phyloP scores from a whole-genome alignment of 805 yeast species.

The Wickerhamomyces xylosicus region DNA sequence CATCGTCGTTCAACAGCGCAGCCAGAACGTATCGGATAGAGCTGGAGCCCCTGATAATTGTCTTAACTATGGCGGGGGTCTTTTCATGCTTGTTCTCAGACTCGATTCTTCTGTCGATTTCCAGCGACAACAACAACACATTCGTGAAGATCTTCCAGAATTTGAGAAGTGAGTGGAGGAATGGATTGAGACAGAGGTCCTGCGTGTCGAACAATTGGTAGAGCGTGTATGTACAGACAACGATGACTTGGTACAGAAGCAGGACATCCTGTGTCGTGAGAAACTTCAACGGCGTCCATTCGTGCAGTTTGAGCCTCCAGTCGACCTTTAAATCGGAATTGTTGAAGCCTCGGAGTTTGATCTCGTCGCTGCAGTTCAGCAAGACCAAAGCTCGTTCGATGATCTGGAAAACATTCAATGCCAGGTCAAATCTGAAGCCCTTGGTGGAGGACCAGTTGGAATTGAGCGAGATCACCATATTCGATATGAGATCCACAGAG shows the following conservation, averaged over 20 bases:
- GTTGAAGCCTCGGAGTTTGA: slow-evolving; percentile 27
- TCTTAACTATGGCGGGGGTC: slow-evolving; percentile 36
- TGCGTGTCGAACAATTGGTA: slow-evolving; percentile 30
- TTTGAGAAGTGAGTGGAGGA: slow-evolving; percentile 42
- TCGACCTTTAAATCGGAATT: slow-evolving; percentile 26
- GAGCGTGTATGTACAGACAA: slow-evolving; percentile 32
- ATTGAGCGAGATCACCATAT: slow-evolving; percentile 29
- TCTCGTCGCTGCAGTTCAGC: slow-evolving; percentile 34
- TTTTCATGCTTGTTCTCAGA: slow-evolving; percentile 6
- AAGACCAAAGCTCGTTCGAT: slow-evolving; percentile 25
- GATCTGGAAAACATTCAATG: slow-evolving; percentile 23
- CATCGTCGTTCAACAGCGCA: slow-evolving; percentile 42
- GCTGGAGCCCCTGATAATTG: slow-evolving; percentile 49
- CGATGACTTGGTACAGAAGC: slow-evolving; percentile 34
- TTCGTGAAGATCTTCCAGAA: slow-evolving; percentile 61
- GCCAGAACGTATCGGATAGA: slow-evolving; percentile 56
- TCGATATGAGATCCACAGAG: slow-evolving; percentile 46
- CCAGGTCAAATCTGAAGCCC: slow-evolving; percentile 23
- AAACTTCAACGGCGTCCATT: slow-evolving; percentile 28
- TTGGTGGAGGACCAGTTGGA: slow-evolving; percentile 19
- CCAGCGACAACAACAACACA: slow-evolving; percentile 48
- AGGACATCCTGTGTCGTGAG: slow-evolving; percentile 27
- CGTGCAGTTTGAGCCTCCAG: slow-evolving; percentile 22
- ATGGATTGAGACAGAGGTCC: slow-evolving; percentile 49
- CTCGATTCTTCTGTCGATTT: slow-evolving; percentile 44